Conservation (phyloP, 805 yeast species). For the Candida sithepensis region DNA sequence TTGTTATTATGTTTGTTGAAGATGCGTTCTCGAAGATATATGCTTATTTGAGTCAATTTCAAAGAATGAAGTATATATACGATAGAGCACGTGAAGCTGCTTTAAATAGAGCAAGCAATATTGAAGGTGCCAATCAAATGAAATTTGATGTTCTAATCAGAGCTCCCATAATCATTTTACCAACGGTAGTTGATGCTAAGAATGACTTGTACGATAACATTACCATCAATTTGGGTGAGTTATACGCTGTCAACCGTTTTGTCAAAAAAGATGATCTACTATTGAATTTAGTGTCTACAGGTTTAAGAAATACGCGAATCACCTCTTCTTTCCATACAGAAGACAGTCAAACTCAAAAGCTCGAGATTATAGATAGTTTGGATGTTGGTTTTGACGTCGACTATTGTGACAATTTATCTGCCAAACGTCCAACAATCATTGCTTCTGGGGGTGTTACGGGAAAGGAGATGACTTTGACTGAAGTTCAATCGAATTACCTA, state of each 20-base stretch:
- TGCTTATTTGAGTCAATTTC: conserved; percentile 67
- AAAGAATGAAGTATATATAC: conserved; percentile 82
- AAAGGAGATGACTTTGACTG: conserved; percentile 63
- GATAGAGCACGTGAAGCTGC: conserved; percentile 90
- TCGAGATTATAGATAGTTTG: conserved; percentile 64
- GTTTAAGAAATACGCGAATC: conserved; percentile 70
- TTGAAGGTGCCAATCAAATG: conserved; percentile 55
- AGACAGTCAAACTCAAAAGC: conserved; percentile 41
- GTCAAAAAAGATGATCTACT: conserved; percentile 21
- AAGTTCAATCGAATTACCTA: conserved; percentile 62
- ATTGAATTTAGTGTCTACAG: conserved; percentile 59
- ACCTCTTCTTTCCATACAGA: conserved; percentile 55
- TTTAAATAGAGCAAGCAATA: conserved; percentile 65
- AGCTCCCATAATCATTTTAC: conserved; percentile 84
- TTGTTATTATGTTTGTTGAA: conserved; percentile 75
- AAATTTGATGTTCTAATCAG: conserved; percentile 67
- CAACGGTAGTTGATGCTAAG: conserved; percentile 46
- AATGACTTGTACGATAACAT: conserved; percentile 52
- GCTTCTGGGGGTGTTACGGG: conserved; percentile 61
- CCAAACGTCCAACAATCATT: conserved; percentile 43
- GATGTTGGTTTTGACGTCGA: conserved; percentile 61
- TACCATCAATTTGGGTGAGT: conserved; percentile 77
- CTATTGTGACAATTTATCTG: conserved; percentile 40
- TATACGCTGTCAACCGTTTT: conserved; percentile 66
- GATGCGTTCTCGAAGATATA: conserved; percentile 69